Base-by-base conservation (phyloP, 2,329 filamentous ascomycete genomes). In the Aspergillus sp. region DNA sequence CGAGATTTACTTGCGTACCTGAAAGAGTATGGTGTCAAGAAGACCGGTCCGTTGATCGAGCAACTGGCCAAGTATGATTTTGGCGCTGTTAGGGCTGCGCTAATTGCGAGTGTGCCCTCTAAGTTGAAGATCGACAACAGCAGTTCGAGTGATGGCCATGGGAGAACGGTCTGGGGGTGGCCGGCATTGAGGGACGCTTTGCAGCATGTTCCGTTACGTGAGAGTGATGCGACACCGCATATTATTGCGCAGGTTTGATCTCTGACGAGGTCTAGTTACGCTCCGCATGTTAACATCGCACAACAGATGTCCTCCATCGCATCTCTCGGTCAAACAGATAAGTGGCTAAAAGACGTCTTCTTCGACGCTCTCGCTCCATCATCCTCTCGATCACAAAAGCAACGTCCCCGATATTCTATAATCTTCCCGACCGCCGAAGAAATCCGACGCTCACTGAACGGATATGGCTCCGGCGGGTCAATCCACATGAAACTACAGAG, bases 391-490 rank as follows among this genome's bases (percentile, higher is more conserved):
- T n/a, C 38, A 15, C 19, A 19, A 51, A 55, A 57, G n/a, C 43
- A 43, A 46, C 6, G 83, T 87, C n/a, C 54, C 0, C 80, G 77
- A 4, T 89, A 90, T 76, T 89, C 87, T 54, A 82, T 97, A 43
- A 84, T 97, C 4, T 97, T 94, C 67, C 93, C 93, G 0, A 94
- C 92, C 0, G 81, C 90, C 0, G 84, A 91, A 56, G 92, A 96
- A 72, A 90, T 97, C 60, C 86, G 91, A 17, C 81, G 80, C 46
- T 93, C 89, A 0, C 74, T 96, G 0, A 89, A 93, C 69, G 93
- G 93, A 6, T 96, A 96, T 71, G 76, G 70, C 2, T 91, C 91
- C 0, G 93, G 93, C 0, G 84, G 77, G 1, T 94, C 92, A 0
- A 95, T 97, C 59, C 92, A 96, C 71, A 91, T 88, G 69, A 95